Percentiles rank a stretch among this genome's conserved stretches.
phyloP scores from a whole-genome alignment of 2,329 filamentous ascomycete genomes.

The Verticillium longisporum region DNA sequence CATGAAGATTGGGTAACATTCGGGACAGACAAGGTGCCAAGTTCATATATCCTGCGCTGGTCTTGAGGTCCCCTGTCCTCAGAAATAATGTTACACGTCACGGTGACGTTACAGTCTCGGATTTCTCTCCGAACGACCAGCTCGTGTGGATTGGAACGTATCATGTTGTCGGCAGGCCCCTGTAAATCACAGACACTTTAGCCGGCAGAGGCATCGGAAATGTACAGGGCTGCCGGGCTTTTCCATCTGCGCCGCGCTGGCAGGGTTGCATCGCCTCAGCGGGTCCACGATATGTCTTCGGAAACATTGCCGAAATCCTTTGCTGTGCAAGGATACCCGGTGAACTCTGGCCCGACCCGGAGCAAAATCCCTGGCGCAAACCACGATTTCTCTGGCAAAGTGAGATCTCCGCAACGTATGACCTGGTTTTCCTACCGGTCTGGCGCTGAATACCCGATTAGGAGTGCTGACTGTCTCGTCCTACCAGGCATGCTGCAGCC shows the following conservation, averaged over 20 bases:
- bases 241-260: background rate
- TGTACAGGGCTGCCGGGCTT: background rate
- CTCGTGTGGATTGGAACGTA: background rate
- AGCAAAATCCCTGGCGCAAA: background rate
- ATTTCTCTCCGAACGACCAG: background rate
- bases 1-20: too few species aligned
- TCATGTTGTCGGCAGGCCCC: background rate
- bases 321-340: slow-evolving; percentile 3
- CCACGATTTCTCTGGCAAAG: background rate
- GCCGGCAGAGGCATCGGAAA: background rate
- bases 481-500: background rate
- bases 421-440: background rate
- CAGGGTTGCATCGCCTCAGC: background rate
- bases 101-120: background rate
- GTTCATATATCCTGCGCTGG: background rate
- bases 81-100: background rate
- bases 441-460: background rate
- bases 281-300: background rate
- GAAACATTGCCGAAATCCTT: slow-evolving; percentile 1
- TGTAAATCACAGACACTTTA: background rate
- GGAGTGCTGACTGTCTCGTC: background rate
- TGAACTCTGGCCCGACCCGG: background rate
- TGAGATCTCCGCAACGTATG: background rate
- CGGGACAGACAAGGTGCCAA: background rate
- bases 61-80: background rate